Evolutionary conservation across 2,329 filamentous ascomycete genomes (phyloP).

Genomic region (Phyllosticta paracitricarpa): DNA sequence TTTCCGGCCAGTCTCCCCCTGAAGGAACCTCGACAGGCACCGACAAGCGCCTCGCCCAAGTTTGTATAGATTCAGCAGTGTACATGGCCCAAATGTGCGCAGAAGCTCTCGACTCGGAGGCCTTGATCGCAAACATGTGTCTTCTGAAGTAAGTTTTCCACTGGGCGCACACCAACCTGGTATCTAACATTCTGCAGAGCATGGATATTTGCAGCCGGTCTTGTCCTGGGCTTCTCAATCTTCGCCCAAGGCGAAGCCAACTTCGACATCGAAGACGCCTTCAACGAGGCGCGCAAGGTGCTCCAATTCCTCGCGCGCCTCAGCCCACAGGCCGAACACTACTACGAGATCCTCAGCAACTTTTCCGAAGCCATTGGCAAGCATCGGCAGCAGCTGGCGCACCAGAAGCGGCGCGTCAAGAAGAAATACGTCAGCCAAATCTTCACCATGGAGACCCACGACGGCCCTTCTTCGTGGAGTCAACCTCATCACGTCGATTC

Average conservation of each 20-base stretch:
- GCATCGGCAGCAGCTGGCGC: slow-evolving; percentile 13
- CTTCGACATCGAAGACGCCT: slow-evolving; percentile 39
- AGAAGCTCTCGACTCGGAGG: slow-evolving; percentile 35
- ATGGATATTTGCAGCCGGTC: slow-evolving; percentile 46
- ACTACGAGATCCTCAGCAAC: slow-evolving; percentile 42
- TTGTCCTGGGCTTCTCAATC: slow-evolving; percentile 48
- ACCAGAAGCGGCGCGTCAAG: slow-evolving; percentile 5
- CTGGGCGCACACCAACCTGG: background rate
- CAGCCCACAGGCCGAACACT: slow-evolving; percentile 48
- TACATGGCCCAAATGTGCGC: slow-evolving; percentile 47
- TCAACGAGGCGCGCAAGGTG: slow-evolving; percentile 41
- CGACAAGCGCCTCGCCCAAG: slow-evolving; percentile 33
- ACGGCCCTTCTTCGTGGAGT: background rate
- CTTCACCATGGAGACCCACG: background rate
- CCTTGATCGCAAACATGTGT: slow-evolving; percentile 47
- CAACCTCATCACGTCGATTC: background rate
- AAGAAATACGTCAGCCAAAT: slow-evolving; percentile 2
- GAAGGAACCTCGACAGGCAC: slow-evolving; percentile 14
- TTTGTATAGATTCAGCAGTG: slow-evolving; percentile 46
- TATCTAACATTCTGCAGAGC: slow-evolving; percentile 27
- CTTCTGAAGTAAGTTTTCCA: slow-evolving; percentile 43
- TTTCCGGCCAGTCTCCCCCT: slow-evolving; percentile 14
- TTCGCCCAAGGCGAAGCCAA: slow-evolving; percentile 41
- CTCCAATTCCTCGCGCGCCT: slow-evolving; percentile 38
- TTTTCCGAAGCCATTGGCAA: slow-evolving; percentile 16